These are phyloP conservation scores for Rhododendron mucronatum DNA, from an alignment of 148 eudicot genomes.

Conservation along the genomic window DNA sequence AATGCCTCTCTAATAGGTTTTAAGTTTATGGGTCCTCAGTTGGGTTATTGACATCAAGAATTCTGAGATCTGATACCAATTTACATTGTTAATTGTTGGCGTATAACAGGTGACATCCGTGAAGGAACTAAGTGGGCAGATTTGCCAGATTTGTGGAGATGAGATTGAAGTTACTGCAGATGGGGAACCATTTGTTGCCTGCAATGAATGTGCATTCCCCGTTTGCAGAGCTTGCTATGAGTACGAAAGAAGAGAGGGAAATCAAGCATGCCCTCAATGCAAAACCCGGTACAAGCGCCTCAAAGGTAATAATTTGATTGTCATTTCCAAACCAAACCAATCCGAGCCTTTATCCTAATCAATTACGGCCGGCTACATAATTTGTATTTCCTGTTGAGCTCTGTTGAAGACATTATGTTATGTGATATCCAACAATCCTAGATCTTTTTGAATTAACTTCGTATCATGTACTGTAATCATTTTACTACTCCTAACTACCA, in stretches of 20 bases:
- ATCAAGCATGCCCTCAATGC: conserved; percentile 72
- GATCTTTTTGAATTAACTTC: background rate
- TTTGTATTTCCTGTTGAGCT: background rate
- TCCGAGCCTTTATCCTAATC: background rate
- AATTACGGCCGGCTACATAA: background rate
- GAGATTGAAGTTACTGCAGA: conserved; percentile 52
- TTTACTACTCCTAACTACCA: too few relatives aligned
- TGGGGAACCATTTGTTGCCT: conserved; percentile 70
- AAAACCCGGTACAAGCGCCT: conserved; percentile 68
- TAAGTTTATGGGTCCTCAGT: background rate
- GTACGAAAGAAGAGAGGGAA: conserved; percentile 73
- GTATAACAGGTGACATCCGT: conserved; percentile 42
- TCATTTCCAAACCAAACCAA: background rate
- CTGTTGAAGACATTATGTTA: background rate
- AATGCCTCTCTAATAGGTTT: background rate
- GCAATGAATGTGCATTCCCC: conserved; percentile 80
- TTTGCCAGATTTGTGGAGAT: conserved; percentile 79
- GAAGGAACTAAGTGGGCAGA: conserved; percentile 65
- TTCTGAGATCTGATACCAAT: conserved; percentile 13
- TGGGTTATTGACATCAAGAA: background rate
- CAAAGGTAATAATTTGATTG: conserved; percentile 35
- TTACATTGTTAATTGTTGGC: background rate
- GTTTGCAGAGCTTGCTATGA: conserved; percentile 72
- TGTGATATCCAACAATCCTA: background rate
- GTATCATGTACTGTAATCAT: background rate